Evolutionary conservation across 225 moss, liverwort and hornwort genomes (phyloP), one percentile per base, ranked within the genome.

Genomic region (Marchantia polymorpha): DNA sequence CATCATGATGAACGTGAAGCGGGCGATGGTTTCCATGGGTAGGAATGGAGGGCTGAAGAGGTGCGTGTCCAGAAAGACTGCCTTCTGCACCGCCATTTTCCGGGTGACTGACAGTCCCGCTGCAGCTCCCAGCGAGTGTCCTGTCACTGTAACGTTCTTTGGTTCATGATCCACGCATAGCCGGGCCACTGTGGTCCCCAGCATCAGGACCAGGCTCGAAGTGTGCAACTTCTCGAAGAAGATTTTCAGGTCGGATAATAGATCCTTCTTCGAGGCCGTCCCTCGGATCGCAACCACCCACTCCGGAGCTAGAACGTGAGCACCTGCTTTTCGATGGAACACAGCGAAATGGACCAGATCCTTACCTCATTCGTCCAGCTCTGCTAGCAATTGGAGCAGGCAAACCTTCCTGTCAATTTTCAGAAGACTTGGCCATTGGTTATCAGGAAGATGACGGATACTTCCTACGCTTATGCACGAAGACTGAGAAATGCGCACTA

Each of bases 231-330:
- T 73, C 15, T 12, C 51, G 2, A 73, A n/a, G n/a, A 17, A 17
- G 25, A 73, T 73, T 6, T 47, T 73, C 9, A 52, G 20, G 25
- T 73, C 72, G 7, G 51, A 25, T 8, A 19, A 4, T 4, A 73
- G 1, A 15, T 73, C 72, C 10, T 11, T 51, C 1, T 7, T 52
- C 3, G 52, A 25, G 22, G 7, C 25, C 22, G 72, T 73, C 15
- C 72, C 72, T 12, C 72, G 20, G 0, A 73, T 15, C 7, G 72
- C 72, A 22, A 73, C 72, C 4, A 73, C n/a, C 72, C 72, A 73
- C 11, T 73, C 15, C 5, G 72, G 72, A 73, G 22, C 72, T 39
- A 39, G 39, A 2, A 2, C 39, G 5, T 39, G 39, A 39, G 39
- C 39, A 5, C 39, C 39, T 39, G 2, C 39, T 39, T 39, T 39